These are phyloP conservation scores for Tolypocladium inflatum DNA, from an alignment of 2,329 filamentous ascomycete species.

Conservation along the genomic window DNA sequence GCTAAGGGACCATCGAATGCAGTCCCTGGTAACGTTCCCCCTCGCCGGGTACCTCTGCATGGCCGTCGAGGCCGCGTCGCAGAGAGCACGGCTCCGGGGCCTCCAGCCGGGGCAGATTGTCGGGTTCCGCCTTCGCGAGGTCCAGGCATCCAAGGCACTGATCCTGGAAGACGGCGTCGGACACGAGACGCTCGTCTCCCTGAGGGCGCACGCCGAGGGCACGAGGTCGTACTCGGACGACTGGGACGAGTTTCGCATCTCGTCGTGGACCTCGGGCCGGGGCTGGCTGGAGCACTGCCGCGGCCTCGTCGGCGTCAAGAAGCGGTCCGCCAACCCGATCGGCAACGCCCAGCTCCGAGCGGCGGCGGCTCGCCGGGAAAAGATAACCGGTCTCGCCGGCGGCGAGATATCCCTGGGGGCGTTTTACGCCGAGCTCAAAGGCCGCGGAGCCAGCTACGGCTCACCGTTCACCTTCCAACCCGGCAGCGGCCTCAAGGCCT, in stretches of 20 bases:
- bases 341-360: conserved; percentile 4
- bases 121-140: conserved; percentile 11
- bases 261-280: conserved; percentile 38
- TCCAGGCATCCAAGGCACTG: conserved; percentile 15
- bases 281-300: conserved; percentile 51
- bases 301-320: conserved; percentile 35
- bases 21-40: conserved; percentile 46
- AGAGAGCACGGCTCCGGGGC: conserved; percentile 17
- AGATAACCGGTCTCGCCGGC: neutral
- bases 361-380: conserved; percentile 5
- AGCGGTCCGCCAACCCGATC: conserved; percentile 11
- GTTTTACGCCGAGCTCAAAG: conserved; percentile 17
- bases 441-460: conserved; percentile 15
- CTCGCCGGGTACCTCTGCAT: conserved; percentile 43
- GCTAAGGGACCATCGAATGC: conserved; percentile 47
- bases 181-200: conserved; percentile 15
- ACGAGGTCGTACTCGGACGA: conserved; percentile 25
- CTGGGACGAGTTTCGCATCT: conserved; percentile 49
- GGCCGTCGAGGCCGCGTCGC: conserved; percentile 36
- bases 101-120: conserved; percentile 11
- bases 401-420: conserved; percentile 5
- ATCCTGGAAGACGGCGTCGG: conserved; percentile 14
- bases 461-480: conserved; percentile 11
- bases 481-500: conserved; percentile 4
- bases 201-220: conserved; percentile 17